Evolutionary conservation across 306 rosid species (phyloP), one percentile per base, ranked within the genome.

Genomic region (Quillaja saponaria): DNA sequence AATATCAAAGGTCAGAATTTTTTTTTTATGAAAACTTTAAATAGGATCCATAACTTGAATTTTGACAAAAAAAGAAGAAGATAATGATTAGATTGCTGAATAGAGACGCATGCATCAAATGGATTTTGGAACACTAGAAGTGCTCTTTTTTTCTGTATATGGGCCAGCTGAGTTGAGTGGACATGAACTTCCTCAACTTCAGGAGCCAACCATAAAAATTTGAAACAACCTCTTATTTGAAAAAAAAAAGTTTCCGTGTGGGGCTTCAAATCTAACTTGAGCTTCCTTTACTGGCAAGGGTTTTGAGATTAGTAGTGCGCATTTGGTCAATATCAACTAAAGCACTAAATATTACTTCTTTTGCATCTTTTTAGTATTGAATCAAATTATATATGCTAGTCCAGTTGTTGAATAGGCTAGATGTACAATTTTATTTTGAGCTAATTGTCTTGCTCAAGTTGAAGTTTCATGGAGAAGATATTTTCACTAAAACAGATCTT

Each of bases 131-230:
- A 60, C 39, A 44, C 42, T 40, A 53, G 55, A 34, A 35, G 55
- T 63, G 64, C 54, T 33, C 20, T 48, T 41, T 48, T 41, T 25
- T 25, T 25, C 31, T 25, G 31, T 25, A 25, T 25, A 54, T 58
- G 79, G 81, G 28, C 72, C 77, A 76, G 54, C 61, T 14, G 15
- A 19, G 39, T 55, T 53, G 18, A 18, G 50, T 61, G 69, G 79
- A 49, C 21, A 13, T 35, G 13, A 71, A 61, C 85, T 79, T 83
- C 90, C 90, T 73, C 53, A 20, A 69, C 69, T 40, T 77, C 55
- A 67, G 95, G 90, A 84, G 79, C 82, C 80, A 84, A 84, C 82
- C 71, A 52, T 25, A 25, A 49, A 59, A 46, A 31, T 33, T 41
- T 65, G 58, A 61, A 42, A 38, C 1, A 12, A 57, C 55, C 65